Evolutionary conservation across 164 flowering plant genomes (phyloP), one percentile per base, ranked within the genome.

Genomic region (Dillenia turbinata): DNA sequence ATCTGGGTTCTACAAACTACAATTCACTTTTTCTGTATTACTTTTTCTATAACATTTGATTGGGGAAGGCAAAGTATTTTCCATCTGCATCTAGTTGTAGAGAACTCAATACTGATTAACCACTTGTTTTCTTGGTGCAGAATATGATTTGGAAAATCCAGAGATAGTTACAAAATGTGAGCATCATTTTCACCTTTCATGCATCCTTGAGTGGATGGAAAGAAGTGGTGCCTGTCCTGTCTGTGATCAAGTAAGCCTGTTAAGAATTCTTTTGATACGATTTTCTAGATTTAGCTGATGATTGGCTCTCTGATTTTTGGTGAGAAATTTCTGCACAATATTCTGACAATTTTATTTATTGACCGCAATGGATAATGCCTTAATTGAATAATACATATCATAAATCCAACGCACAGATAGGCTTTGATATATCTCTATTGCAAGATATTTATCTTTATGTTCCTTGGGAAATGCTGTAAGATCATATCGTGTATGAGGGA

Each of bases 151-250:
- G 2, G 88, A 85, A 61, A 90, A 88, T 72, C 95, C 97, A 49
- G 86, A 73, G 77, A 76, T 72, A 48, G 60, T 78, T 40, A 81
- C 91, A 16, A 82, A 79, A 71, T 86, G 96, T 22, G 81, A 82
- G 9, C 97, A 90, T 67, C 85, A 88, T 76, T 90, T 85, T 78
- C 97, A 90, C 76, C 85, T 88, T 9, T 77, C 90, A 0, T 88
- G 97, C 82, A 84, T 88, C 68, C 89, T 90, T 58, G 95, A 90
- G 71, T 88, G 95, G 95, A 83, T 83, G 92, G 97, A 88, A 79
- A 85, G 95, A 80, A 90, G 95, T 73, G 89, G 83, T 51, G 72
- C 79, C 45, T 90, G 97, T 70, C 92, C 97, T 54, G 81, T 90
- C 9, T 90, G 95, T 55, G 86, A 88, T 76, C 82, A 88, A 95